phyloP scores from a whole-genome alignment of 805 yeast genomes.

The Vanderwaltozyma yarrowii region DNA sequence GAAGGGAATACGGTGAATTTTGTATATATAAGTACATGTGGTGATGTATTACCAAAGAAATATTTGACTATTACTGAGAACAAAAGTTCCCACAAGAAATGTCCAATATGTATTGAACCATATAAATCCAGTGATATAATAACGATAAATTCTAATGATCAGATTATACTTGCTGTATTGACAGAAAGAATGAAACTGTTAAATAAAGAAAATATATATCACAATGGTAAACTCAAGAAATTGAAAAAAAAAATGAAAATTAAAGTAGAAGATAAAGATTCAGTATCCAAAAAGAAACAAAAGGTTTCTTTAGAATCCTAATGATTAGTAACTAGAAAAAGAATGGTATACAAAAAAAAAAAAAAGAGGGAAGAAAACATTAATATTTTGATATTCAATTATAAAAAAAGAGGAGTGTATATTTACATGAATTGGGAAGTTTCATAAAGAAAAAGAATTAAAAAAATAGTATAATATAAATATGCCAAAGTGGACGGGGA shows the following conservation, averaged over 20 bases:
- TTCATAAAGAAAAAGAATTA: too few species aligned
- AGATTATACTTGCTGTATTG: slow-evolving; percentile 13
- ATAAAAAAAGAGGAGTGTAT: too few species aligned
- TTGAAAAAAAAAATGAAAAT: slow-evolving; percentile 11
- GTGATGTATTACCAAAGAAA: slow-evolving; percentile 32
- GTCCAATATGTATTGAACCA: slow-evolving; percentile 34
- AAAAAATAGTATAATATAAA: too few species aligned
- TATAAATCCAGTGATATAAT: slow-evolving; percentile 29
- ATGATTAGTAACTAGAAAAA: background rate
- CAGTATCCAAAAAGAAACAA: background rate
- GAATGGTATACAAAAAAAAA: background rate
- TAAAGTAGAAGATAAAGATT: too few species aligned
- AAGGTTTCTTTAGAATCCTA: too few species aligned
- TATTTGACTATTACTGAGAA: slow-evolving; percentile 19
- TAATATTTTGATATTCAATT: background rate
- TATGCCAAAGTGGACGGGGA: too few species aligned
- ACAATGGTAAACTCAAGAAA: slow-evolving; percentile 29
- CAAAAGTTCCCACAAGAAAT: slow-evolving; percentile 13
- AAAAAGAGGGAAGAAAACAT: background rate
- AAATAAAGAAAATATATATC: slow-evolving; percentile 18
- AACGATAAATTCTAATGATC: slow-evolving; percentile 26
- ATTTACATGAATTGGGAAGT: too few species aligned
- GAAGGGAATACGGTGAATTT: slow-evolving; percentile 27
- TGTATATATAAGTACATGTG: slow-evolving; percentile 38
- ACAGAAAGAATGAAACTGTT: slow-evolving; percentile 20